These are phyloP conservation scores for Backusella mclennaniae DNA, from an alignment of 192 early-diverging fungal genomes.

Conservation along the genomic window DNA sequence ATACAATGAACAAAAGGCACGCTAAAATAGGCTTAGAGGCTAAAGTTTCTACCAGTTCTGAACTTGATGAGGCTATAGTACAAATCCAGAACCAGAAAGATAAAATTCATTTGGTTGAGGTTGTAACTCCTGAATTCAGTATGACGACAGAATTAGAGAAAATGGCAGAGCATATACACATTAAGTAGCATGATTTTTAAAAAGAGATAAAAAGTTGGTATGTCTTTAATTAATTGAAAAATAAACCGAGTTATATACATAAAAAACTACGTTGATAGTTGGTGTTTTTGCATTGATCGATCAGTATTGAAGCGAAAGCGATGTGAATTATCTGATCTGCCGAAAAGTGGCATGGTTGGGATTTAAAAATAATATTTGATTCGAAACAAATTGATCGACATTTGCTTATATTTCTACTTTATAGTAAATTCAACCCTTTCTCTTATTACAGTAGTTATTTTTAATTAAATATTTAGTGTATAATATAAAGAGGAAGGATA, in stretches of 20 bases:
- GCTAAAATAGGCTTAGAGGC: slow-evolving; percentile 30
- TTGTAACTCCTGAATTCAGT: slow-evolving; percentile 42
- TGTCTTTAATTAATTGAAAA: not conserved
- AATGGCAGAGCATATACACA: not conserved
- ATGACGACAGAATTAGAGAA: slow-evolving; percentile 33
- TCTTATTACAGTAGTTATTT: too few relatives aligned
- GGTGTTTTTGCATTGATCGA: too few relatives aligned
- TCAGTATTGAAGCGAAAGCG: too few relatives aligned
- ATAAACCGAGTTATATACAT: not conserved
- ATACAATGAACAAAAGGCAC: slow-evolving; percentile 1
- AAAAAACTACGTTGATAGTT: not conserved
- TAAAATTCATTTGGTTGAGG: slow-evolving; percentile 44
- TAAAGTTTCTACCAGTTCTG: slow-evolving; percentile 22
- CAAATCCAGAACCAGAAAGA: slow-evolving; percentile 24
- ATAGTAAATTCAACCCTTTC: too few relatives aligned
- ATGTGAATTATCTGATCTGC: too few relatives aligned
- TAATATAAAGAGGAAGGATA: too few relatives aligned
- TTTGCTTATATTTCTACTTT: too few relatives aligned
- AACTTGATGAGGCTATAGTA: slow-evolving; percentile 40
- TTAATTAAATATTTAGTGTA: too few relatives aligned
- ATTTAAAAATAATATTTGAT: too few relatives aligned
- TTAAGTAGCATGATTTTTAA: not conserved
- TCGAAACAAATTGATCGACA: too few relatives aligned
- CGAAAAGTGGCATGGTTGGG: too few relatives aligned
- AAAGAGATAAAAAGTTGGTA: not conserved